Percentiles rank a stretch among this genome's conserved stretches.
Evolutionary conservation across 2,329 filamentous ascomycete species (phyloP).

Genomic region (Colletotrichum tabaci): DNA sequence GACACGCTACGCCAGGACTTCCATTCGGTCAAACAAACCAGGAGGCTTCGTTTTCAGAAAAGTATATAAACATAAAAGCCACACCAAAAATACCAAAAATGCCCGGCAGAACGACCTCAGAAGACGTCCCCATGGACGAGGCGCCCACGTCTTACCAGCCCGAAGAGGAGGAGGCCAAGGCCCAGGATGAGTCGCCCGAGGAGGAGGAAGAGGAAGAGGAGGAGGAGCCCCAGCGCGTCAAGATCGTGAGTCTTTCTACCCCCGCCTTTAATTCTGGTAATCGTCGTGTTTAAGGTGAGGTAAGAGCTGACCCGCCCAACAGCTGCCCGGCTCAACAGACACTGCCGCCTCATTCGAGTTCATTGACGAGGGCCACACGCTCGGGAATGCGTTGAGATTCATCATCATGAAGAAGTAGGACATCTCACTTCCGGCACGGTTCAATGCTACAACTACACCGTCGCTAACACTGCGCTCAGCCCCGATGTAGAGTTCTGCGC

Average conservation of each 20-base stretch:
- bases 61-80: conserved; percentile 7
- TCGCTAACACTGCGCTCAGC: conserved; percentile 62
- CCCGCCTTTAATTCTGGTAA: not conserved
- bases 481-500: conserved; percentile 98
- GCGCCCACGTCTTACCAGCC: conserved; percentile 55
- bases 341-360: conserved; percentile 97
- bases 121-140: conserved; percentile 54
- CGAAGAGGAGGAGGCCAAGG: conserved; percentile 49
- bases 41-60: not conserved
- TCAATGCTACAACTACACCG: not conserved
- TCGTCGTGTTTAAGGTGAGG: not conserved
- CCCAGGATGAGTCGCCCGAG: conserved; percentile 54
- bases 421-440: too few species aligned
- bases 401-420: conserved; percentile 97
- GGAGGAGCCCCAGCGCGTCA: conserved; percentile 69
- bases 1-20: not conserved
- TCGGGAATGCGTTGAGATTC: conserved; percentile 94
- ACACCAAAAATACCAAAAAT: conserved; percentile 47
- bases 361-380: conserved; percentile 91
- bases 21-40: not conserved
- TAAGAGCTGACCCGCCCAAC: conserved; percentile 21
- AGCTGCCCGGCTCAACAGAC: conserved; percentile 89
- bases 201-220: conserved; percentile 64
- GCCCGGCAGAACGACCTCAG: conserved; percentile 58
- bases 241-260: conserved; percentile 65